Base-by-base conservation (phyloP, 2,329 filamentous ascomycete genomes). In the Xylaria polymorpha region DNA sequence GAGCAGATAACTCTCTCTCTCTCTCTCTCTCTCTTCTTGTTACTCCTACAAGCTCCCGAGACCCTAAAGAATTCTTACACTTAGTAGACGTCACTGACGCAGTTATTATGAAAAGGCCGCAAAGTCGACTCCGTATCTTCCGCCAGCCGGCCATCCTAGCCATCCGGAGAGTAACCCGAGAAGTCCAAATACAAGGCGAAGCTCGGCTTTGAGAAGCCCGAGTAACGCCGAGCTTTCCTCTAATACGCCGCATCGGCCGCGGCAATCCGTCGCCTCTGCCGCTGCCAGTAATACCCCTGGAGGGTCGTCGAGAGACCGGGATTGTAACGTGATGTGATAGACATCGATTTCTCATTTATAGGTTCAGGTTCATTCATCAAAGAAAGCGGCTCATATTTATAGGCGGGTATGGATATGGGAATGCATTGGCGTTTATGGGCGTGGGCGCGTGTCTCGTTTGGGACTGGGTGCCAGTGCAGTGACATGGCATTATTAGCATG, bases 121-220 rank as follows among this genome's bases (percentile, higher is more conserved):
- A 20, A 83, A 84, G 64, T 81, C 84, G 61, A 79, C 81, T 9
- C 83, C 85, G 3, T 89, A 88, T 69, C 79, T 83, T 10, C 87
- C 87, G 25, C 85, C 86, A 0, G 75, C 80, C 3, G 86, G 85
- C 20, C 84, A 88, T 60, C 85, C 85, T 0, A 84, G 78, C 48
- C 85, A 87, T 70, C 80, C 83, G 9, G 76, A 76, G 4, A 86
- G 83, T 71, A 81, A 76, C 46, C 80, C 78, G 15, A 69, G 68
- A n/a, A 72, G 66, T 10, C 48, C 75, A 18, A 68, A 69, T 39
- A 44, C 74, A 37, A 70, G 74, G 50, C 68, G 74, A 43, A 71
- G 73, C 58, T 50, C 72, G 12, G 61, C 59, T 1, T 18, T 73
- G 14, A 22, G 51, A 20, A 65, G 67, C 25, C 71, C 61, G 50